phyloP scores from a whole-genome alignment of 768 basidiomycete genomes.

The Hysterangium stoloniferum region DNA sequence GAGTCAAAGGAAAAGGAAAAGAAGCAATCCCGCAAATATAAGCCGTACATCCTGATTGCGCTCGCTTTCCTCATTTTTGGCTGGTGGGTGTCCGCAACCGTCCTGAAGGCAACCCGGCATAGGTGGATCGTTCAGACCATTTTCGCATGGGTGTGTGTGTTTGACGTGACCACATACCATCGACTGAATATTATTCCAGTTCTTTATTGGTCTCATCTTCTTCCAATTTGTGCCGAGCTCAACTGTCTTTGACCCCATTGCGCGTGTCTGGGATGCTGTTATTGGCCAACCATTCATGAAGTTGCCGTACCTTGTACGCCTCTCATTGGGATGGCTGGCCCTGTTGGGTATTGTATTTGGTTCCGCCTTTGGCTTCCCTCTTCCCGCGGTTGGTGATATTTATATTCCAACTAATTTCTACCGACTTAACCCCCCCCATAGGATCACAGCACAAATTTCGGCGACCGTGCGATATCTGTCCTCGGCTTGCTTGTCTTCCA shows the following conservation, averaged over 20 bases:
- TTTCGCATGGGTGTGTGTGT: conserved; percentile 77
- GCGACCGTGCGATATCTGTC: conserved; percentile 75
- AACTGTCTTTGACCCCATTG: conserved; percentile 62
- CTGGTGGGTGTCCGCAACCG: conserved; percentile 79
- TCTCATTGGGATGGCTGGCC: conserved; percentile 66
- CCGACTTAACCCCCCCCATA: not conserved
- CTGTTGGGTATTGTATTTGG: conserved; percentile 76
- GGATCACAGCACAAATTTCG: conserved; percentile 53
- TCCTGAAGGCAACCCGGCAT: conserved; percentile 61
- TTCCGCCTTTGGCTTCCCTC: conserved; percentile 76
- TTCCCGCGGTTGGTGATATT: conserved; percentile 37
- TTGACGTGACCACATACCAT: conserved; percentile 34
- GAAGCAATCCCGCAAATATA: too few species aligned
- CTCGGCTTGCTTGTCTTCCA: conserved; percentile 79
- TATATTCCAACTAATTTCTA: conserved; percentile 15
- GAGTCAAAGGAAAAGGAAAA: too few species aligned
- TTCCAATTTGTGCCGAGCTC: conserved; percentile 80
- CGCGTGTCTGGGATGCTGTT: conserved; percentile 58
- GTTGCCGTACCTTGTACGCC: conserved; percentile 42
- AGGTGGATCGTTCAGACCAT: conserved; percentile 80
- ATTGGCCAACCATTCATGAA: conserved; percentile 63
- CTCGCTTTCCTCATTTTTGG: conserved; percentile 60
- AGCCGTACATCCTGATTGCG: conserved; percentile 36
- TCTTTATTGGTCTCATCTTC: conserved; percentile 47
- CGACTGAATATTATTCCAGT: not conserved